Evolutionary conservation across 164 flowering plant genomes (phyloP).

Genomic region (Vitis rupestris): DNA sequence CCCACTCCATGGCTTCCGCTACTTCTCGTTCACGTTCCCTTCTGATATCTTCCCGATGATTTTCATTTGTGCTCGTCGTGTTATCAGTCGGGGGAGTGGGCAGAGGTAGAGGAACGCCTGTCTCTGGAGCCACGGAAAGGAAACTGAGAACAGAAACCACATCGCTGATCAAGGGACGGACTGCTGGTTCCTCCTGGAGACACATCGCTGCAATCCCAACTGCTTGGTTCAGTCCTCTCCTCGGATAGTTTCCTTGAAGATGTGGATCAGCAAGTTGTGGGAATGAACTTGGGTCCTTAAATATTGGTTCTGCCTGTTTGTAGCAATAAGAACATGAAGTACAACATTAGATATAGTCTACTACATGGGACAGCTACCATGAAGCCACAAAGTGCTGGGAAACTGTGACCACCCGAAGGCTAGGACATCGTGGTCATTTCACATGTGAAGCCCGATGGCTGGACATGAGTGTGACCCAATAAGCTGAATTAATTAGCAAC

Average conservation of each 20-base stretch:
- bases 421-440: no score
- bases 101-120: not conserved
- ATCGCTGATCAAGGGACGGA: conserved; percentile 57
- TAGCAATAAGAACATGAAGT: not conserved
- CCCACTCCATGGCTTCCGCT: conserved; percentile 59
- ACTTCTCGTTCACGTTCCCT: conserved; percentile 38
- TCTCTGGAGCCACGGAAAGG: conserved; percentile 26
- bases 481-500: no score
- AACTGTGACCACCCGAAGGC: no score
- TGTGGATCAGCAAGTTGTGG: conserved; percentile 55
- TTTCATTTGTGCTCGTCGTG: not conserved
- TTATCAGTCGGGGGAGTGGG: conserved; percentile 8
- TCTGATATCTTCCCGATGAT: conserved; percentile 4
- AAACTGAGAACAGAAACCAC: conserved; percentile 51
- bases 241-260: conserved; percentile 37
- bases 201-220: conserved; percentile 72
- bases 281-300: conserved; percentile 42
- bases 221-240: conserved; percentile 48
- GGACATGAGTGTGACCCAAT: no score
- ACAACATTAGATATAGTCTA: no score
- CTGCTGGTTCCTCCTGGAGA: conserved; percentile 50
- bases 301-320: conserved; percentile 49
- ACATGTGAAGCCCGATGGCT: no score
- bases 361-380: no score
- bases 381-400: no score